phyloP scores from a whole-genome alignment of 192 early-diverging fungal genomes.

The Entomortierella beljakovae region DNA sequence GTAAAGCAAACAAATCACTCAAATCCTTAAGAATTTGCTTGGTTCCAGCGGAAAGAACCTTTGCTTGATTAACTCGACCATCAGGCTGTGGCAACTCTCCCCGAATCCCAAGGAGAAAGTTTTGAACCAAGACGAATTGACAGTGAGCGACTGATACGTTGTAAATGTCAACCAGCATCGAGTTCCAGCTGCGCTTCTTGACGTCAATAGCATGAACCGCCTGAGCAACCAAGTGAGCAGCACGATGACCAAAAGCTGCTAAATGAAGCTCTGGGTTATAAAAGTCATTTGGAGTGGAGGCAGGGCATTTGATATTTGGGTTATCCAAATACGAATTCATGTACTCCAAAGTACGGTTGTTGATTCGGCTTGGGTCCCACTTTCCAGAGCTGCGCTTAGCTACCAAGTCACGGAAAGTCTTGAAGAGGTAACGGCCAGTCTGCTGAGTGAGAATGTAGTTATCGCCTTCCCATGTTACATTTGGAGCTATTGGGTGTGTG shows the following conservation, averaged over 20 bases:
- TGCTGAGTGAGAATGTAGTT: slow-evolving; percentile 90
- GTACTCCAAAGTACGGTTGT: slow-evolving; percentile 51
- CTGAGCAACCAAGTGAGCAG: slow-evolving; percentile 69
- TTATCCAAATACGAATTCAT: slow-evolving; percentile 63
- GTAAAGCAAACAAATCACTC: slow-evolving; percentile 66
- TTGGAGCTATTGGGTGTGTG: slow-evolving; percentile 55
- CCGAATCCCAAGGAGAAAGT: slow-evolving; percentile 74
- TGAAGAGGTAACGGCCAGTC: slow-evolving; percentile 72
- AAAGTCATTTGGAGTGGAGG: slow-evolving; percentile 27
- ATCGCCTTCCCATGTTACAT: slow-evolving; percentile 87
- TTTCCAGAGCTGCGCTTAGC: slow-evolving; percentile 39
- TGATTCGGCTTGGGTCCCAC: slow-evolving; percentile 17
- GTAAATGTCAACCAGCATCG: slow-evolving; percentile 78
- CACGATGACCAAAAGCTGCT: slow-evolving; percentile 79
- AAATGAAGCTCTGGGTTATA: slow-evolving; percentile 62
- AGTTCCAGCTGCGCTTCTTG: slow-evolving; percentile 76
- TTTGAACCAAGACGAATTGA: slow-evolving; percentile 77
- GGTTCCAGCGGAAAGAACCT: slow-evolving; percentile 28
- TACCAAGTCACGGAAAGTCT: slow-evolving; percentile 48
- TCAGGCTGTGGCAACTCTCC: slow-evolving; percentile 53
- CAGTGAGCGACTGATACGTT: slow-evolving; percentile 80
- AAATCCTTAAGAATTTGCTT: slow-evolving; percentile 58
- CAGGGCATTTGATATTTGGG: slow-evolving; percentile 63
- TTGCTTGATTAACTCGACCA: slow-evolving; percentile 27
- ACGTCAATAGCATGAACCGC: slow-evolving; percentile 72